Percentiles rank a stretch among this genome's conserved stretches.
Evolutionary conservation across 2,329 filamentous ascomycete species (phyloP).

Genomic region (Ceratocystis destructans): DNA sequence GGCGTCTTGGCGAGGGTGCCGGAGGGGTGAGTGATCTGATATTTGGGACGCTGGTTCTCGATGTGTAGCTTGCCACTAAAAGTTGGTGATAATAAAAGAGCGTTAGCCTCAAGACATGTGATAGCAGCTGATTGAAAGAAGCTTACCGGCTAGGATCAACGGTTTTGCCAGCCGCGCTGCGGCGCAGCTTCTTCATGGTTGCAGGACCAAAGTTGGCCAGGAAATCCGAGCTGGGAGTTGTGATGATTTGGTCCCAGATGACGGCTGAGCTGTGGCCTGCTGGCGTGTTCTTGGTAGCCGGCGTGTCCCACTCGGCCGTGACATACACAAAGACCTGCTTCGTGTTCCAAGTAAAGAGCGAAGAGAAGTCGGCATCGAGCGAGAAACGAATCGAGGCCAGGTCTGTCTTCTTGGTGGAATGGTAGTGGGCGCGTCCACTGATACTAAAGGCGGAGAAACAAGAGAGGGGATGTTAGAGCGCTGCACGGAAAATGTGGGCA

Average conservation of each 20-base stretch:
- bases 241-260: constrained; percentile 94
- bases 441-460: constrained; percentile 39
- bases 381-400: constrained; percentile 92
- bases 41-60: constrained; percentile 81
- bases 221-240: constrained; percentile 52
- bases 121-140: background rate
- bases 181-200: constrained; percentile 47
- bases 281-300: constrained; percentile 24
- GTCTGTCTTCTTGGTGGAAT: constrained; percentile 82
- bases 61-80: constrained; percentile 58
- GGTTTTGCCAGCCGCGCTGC: constrained; percentile 44
- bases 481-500: background rate
- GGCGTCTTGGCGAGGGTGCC: constrained; percentile 60
- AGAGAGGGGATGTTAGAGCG: background rate
- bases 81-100: background rate
- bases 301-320: constrained; percentile 55
- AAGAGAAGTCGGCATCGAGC: constrained; percentile 76
- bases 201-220: constrained; percentile 46
- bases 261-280: constrained; percentile 48
- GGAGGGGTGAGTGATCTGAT: constrained; percentile 84
- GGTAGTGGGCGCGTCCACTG: constrained; percentile 90
- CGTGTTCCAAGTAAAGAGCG: constrained; percentile 98
- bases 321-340: constrained; percentile 97
- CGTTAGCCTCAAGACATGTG: background rate
- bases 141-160: constrained; percentile 44